Evolutionary conservation across 73 alveolate species (phyloP).

Genomic region (Paramecium octaurelia): DNA sequence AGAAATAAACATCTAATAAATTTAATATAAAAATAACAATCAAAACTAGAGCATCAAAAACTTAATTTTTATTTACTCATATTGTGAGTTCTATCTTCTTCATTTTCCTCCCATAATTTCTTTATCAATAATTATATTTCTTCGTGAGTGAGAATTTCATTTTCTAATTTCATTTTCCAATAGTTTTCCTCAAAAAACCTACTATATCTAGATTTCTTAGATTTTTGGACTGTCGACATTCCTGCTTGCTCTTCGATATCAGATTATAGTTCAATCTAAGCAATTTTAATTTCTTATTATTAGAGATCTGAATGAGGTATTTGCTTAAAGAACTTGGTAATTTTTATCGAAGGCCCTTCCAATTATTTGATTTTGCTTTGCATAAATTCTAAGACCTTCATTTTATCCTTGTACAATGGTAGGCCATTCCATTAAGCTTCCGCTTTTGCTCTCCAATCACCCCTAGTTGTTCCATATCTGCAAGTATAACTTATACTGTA

Average conservation of each 20-base stretch:
- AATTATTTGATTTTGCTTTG: background rate
- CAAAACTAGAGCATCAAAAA: background rate
- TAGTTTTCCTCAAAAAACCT: background rate
- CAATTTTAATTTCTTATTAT: background rate
- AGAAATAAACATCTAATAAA: background rate
- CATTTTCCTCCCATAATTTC: background rate
- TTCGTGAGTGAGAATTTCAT: background rate
- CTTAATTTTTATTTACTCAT: background rate
- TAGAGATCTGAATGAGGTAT: background rate
- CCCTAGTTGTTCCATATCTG: background rate
- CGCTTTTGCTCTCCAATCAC: background rate
- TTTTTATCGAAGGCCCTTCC: background rate
- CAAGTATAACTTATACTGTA: background rate
- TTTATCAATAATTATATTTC: background rate
- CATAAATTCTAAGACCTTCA: constrained; percentile 31
- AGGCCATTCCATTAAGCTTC: background rate
- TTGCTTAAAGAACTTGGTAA: constrained; percentile 6
- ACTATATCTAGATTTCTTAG: background rate
- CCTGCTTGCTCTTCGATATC: background rate
- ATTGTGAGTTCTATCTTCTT: background rate
- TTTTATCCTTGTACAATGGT: background rate
- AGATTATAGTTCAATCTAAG: background rate
- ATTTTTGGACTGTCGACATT: background rate
- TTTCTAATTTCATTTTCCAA: constrained; percentile 25
- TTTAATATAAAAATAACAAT: background rate